These are phyloP conservation scores for Ceratobasidium sp. DNA, from an alignment of 1,284 basidiomycete species.

Conservation along the genomic window DNA sequence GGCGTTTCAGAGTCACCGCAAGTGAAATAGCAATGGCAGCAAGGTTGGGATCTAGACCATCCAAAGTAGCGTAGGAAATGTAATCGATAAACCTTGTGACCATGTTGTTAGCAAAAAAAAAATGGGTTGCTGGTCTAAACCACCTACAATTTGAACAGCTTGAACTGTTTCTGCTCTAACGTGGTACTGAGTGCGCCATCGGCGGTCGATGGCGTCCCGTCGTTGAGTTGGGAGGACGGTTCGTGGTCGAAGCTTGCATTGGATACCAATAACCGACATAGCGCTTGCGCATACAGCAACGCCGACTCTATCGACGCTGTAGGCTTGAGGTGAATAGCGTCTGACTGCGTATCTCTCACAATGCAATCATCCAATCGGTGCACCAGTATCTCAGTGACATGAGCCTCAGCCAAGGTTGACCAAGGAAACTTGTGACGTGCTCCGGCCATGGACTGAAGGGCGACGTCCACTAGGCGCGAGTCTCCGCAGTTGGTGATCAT, in stretches of 20 bases:
- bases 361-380: background rate
- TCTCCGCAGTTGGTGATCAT: background rate
- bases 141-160: too few species aligned
- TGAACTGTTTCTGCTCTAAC: too few species aligned
- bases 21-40: background rate
- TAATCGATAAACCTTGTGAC: too few species aligned
- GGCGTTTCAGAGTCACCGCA: too few species aligned
- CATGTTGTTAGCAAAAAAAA: too few species aligned
- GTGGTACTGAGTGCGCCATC: too few species aligned
- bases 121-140: too few species aligned
- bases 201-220: background rate
- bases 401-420: background rate
- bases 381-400: background rate
- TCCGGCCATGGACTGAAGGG: background rate
- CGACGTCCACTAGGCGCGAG: background rate
- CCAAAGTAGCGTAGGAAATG: too few species aligned
- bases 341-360: background rate
- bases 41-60: background rate
- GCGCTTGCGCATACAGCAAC: background rate
- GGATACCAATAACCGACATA: background rate
- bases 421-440: background rate
- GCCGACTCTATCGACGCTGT: background rate
- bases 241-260: background rate
- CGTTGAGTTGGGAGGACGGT: background rate
- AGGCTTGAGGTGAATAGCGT: background rate